These are phyloP conservation scores for Amphibolis antarctica DNA, from an alignment of 106 monocot genomes.

Conservation along the genomic window DNA sequence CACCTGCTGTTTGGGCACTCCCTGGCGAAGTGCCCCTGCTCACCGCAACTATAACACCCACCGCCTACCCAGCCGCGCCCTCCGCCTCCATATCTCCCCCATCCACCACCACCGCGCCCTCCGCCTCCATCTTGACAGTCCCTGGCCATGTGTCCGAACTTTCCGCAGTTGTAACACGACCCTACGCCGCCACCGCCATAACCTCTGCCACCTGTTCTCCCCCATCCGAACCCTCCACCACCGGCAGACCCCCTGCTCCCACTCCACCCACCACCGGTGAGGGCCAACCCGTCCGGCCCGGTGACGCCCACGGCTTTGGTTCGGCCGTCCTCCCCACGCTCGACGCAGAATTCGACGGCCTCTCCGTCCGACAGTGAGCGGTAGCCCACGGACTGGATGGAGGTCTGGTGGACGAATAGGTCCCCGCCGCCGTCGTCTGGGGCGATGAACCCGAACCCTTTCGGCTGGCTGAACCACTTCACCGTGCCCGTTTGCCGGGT, in stretches of 20 bases:
- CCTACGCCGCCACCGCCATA: conserved; percentile 1
- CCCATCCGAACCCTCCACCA: background rate
- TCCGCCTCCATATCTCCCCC: conserved; percentile 7
- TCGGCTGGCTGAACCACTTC: conserved; percentile 20
- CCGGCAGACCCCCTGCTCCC: background rate
- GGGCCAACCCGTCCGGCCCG: conserved; percentile 10
- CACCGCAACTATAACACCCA: conserved; percentile 11
- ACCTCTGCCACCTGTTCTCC: background rate
- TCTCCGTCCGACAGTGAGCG: conserved; percentile 29
- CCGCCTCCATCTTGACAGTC: conserved; percentile 15
- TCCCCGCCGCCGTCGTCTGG: conserved; percentile 26
- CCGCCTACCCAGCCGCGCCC: conserved; percentile 7
- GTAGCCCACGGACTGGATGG: conserved; percentile 16
- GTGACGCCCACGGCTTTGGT: conserved; percentile 43
- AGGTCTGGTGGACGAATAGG: conserved; percentile 27
- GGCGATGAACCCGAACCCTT: conserved; percentile 43
- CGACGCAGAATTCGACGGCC: conserved; percentile 33
- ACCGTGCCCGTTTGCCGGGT: conserved; percentile 10
- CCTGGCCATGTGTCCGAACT: conserved; percentile 21
- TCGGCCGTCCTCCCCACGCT: conserved; percentile 20
- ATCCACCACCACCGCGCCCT: conserved; percentile 10
- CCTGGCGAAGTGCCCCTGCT: conserved; percentile 18
- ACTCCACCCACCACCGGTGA: conserved; percentile 11
- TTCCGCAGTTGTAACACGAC: conserved; percentile 20
- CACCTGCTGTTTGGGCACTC: conserved; percentile 9